These are phyloP conservation scores for Coelastrella sp. DNA, from an alignment of 139 green algal genomes.

Conservation along the genomic window DNA sequence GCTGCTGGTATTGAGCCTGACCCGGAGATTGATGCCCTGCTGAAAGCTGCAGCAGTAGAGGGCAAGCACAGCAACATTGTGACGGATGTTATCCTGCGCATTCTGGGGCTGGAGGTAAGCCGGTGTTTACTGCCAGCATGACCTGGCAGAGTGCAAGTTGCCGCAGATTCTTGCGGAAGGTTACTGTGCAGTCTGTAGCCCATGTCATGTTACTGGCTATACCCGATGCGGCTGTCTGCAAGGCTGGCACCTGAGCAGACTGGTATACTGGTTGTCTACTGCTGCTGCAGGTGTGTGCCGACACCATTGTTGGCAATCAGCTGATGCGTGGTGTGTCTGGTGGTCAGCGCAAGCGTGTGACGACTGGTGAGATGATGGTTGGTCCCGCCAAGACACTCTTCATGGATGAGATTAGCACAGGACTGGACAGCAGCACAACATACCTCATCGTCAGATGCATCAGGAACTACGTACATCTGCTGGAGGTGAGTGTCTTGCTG, in stretches of 20 bases:
- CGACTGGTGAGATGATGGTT: constrained; percentile 82
- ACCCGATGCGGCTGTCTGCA: no score
- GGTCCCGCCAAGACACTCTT: constrained; percentile 63
- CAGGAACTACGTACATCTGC: constrained; percentile 39
- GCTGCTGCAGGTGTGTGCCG: constrained; percentile 39
- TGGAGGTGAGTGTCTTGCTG: constrained; percentile 16
- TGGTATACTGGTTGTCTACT: neutral
- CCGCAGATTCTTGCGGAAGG: no score
- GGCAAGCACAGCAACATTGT: constrained; percentile 32
- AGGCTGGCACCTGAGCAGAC: no score
- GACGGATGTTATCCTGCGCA: constrained; percentile 48
- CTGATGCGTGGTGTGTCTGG: constrained; percentile 84
- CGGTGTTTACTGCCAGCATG: neutral
- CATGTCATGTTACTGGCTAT: no score
- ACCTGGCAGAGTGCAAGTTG: neutral
- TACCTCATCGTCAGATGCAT: constrained; percentile 72
- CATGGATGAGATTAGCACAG: constrained; percentile 76
- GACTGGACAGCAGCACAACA: constrained; percentile 78
- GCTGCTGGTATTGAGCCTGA: constrained; percentile 42
- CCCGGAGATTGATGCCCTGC: constrained; percentile 18
- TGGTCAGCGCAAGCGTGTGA: constrained; percentile 85
- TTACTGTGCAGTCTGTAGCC: no score
- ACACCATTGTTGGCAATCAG: constrained; percentile 83
- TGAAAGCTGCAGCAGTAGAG: constrained; percentile 10
- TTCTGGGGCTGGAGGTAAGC: constrained; percentile 58